Evolutionary conservation across 2,329 filamentous ascomycete genomes (phyloP), one percentile per base, ranked within the genome.

Genomic region (Fusarium drepaniforme): DNA sequence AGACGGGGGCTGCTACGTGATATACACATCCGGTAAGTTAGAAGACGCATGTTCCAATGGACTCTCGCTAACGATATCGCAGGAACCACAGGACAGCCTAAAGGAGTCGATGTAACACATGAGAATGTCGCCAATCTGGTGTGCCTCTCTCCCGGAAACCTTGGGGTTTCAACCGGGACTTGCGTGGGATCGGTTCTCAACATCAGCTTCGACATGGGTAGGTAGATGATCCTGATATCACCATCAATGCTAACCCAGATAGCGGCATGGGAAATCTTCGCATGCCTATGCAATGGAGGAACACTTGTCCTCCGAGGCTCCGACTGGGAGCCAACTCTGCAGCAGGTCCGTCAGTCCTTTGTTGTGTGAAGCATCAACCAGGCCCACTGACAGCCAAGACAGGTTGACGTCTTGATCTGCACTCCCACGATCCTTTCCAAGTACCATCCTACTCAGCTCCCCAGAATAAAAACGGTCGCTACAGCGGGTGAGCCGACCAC

Each of bases 261-360:
- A 90, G 89, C 88, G 25, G 89, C 89, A 15, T 91, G 90, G 89
- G 89, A 91, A 72, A 88, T 91, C n/a, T 84, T 91, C 11, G 86
- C 84, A 1, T 87, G 86, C 62, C 80, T 91, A 28, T 88, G 88
- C 81, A 91, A 90, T 58, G 89, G 89, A 23, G 89, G 89, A 7
- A 90, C 88, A 5, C 81, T 91, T 53, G 82, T 89, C 56, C 82
- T 90, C 49, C 83, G 89, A 53, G 88, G 86, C 3, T 85, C 86
- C 3, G 80, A 84, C 56, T 90, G 88, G 89, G 80, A 84, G 44
- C 80, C 83, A 5, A 85, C 86, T 9, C 80, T 90, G 6, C 75
- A 78, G 51, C 81, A 88, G 77, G 87, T 89, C 64, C 70, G 80
- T 73, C 5, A n/a, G 28, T 7, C 28, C 42, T 25, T 13, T 18